These are phyloP conservation scores for Scleroderma bovista DNA, from an alignment of 768 basidiomycete species.

Conservation along the genomic window DNA sequence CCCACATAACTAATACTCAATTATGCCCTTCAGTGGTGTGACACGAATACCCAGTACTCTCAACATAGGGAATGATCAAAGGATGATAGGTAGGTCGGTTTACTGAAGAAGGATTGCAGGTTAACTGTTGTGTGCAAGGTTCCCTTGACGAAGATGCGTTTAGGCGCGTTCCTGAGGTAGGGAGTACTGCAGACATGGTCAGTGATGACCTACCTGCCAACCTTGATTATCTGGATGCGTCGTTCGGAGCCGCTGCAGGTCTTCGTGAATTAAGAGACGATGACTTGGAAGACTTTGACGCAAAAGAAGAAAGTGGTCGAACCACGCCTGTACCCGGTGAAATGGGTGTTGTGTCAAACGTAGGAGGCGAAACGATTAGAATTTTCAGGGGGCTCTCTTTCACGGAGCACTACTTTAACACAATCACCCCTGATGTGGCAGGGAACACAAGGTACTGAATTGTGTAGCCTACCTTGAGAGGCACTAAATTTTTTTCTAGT, in stretches of 20 bases:
- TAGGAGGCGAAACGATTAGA: slow-evolving; percentile 83
- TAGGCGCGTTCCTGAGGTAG: slow-evolving; percentile 65
- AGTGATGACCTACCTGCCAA: slow-evolving; percentile 89
- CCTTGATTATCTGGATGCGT: slow-evolving; percentile 78
- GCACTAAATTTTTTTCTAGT: slow-evolving; percentile 20
- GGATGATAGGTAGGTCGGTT: slow-evolving; percentile 25
- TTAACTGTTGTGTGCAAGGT: slow-evolving; percentile 31
- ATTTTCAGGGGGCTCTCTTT: slow-evolving; percentile 64
- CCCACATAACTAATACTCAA: neutral
- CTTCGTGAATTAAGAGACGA: slow-evolving; percentile 68
- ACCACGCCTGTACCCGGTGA: slow-evolving; percentile 20
- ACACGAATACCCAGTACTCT: slow-evolving; percentile 6
- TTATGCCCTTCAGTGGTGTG: slow-evolving; percentile 8
- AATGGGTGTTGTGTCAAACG: slow-evolving; percentile 47
- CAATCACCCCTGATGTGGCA: slow-evolving; percentile 48
- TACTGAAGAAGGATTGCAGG: slow-evolving; percentile 3
- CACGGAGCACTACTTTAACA: slow-evolving; percentile 71
- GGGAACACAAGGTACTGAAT: slow-evolving; percentile 29
- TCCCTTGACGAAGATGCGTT: slow-evolving; percentile 85
- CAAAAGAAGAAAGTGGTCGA: slow-evolving; percentile 14
- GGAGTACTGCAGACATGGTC: slow-evolving; percentile 82
- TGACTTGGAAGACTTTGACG: slow-evolving; percentile 63
- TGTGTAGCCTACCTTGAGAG: slow-evolving; percentile 36
- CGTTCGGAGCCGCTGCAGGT: slow-evolving; percentile 75
- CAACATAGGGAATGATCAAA: slow-evolving; percentile 2